Percentiles rank a stretch among this genome's conserved stretches.
Evolutionary conservation across 129 eudicot genomes (phyloP).

Genomic region (Lactuca saligna): DNA sequence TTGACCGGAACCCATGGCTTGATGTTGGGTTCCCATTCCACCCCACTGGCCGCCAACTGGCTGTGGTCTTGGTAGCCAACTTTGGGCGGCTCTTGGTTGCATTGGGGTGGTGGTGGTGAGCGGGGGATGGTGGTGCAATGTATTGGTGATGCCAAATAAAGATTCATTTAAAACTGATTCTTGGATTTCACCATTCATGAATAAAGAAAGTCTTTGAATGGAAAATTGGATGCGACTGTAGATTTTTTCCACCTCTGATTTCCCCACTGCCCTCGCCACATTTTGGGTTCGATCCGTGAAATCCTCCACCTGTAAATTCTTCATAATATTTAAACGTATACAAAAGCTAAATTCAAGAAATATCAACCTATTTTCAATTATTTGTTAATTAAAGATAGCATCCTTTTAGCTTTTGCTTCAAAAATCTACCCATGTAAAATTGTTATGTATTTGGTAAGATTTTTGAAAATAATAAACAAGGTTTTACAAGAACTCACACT

Average conservation of each 20-base stretch:
- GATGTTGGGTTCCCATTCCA: constrained; percentile 12
- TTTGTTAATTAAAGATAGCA: too few relatives aligned
- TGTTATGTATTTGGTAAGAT: too few relatives aligned
- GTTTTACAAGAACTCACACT: constrained; percentile 51
- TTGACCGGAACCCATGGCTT: background rate
- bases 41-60: constrained; percentile 16
- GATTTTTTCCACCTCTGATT: constrained; percentile 42
- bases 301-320: constrained; percentile 71
- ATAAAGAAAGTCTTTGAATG: constrained; percentile 33
- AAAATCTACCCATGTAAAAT: too few relatives aligned
- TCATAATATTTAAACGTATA: too few relatives aligned
- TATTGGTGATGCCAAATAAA: constrained; percentile 49
- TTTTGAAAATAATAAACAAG: too few relatives aligned
- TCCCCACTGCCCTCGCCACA: constrained; percentile 81
- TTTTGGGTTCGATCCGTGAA: constrained; percentile 84
- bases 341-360: too few relatives aligned
- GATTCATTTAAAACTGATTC: constrained; percentile 42
- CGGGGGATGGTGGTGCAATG: background rate
- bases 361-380: background rate
- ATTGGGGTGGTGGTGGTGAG: background rate
- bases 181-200: constrained; percentile 46
- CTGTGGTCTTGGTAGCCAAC: constrained; percentile 12
- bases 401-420: too few relatives aligned
- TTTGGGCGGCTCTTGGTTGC: constrained; percentile 13
- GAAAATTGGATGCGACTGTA: constrained; percentile 50